phyloP scores from a whole-genome alignment of 305 asterid species.

The Fraxinus nigra region DNA sequence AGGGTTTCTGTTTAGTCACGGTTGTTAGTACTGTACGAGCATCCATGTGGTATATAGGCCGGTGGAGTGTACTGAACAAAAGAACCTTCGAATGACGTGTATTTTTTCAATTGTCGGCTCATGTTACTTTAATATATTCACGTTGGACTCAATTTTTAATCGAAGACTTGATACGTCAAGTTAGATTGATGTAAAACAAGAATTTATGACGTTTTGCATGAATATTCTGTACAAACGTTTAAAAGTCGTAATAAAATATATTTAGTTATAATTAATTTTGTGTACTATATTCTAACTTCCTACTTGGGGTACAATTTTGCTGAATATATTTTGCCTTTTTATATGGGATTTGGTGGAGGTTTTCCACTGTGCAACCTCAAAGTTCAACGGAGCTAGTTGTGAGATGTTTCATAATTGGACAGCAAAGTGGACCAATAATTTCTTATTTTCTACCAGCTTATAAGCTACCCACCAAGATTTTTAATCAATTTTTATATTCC shows the following conservation, averaged over 20 bases:
- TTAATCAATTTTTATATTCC: slow-evolving; percentile 3
- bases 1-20: not conserved
- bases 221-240: not conserved
- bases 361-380: slow-evolving; percentile 25
- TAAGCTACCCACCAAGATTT: slow-evolving; percentile 19
- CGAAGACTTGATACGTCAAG: not conserved
- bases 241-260: not conserved
- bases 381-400: slow-evolving; percentile 36
- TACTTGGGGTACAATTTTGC: not conserved
- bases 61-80: not conserved
- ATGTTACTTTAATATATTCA: not conserved
- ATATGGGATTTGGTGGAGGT: slow-evolving; percentile 14
- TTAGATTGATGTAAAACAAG: not conserved
- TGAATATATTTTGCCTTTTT: not conserved
- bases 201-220: not conserved
- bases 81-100: not conserved
- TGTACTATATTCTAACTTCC: not conserved
- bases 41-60: not conserved
- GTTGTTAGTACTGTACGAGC: not conserved
- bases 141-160: not conserved
- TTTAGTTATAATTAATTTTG: not conserved
- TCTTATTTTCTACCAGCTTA: slow-evolving; percentile 29
- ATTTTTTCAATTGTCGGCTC: not conserved
- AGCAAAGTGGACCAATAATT: slow-evolving; percentile 3
- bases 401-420: slow-evolving; percentile 20